phyloP scores from a whole-genome alignment of 306 rosid genomes.

The Albizia julibrissin region DNA sequence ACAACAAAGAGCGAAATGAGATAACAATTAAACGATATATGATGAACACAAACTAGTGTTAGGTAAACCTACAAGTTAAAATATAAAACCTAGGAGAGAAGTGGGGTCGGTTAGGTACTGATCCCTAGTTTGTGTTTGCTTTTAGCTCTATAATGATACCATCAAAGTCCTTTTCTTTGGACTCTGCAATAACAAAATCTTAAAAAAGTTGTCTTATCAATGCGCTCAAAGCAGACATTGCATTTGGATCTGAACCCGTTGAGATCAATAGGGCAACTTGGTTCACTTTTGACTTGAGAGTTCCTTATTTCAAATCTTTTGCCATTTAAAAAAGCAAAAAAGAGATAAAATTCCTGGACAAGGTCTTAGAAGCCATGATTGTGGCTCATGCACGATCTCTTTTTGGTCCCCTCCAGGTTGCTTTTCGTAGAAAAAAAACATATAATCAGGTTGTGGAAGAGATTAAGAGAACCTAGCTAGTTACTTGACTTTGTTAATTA shows the following conservation, averaged over 20 bases:
- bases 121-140: conserved; percentile 39
- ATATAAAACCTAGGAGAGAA: conserved; percentile 36
- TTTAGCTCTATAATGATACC: conserved; percentile 41
- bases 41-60: conserved; percentile 35
- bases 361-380: conserved; percentile 31
- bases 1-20: conserved; percentile 53
- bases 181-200: conserved; percentile 17
- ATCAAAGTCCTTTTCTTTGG: conserved; percentile 23
- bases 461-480: background rate
- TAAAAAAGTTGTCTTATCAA: conserved; percentile 48
- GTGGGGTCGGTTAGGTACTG: conserved; percentile 54
- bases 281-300: conserved; percentile 44
- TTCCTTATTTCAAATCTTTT: conserved; percentile 23
- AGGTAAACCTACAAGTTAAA: conserved; percentile 63
- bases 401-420: conserved; percentile 32
- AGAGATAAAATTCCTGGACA: background rate
- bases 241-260: conserved; percentile 49
- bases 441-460: conserved; percentile 21
- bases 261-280: conserved; percentile 29
- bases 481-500: background rate
- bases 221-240: conserved; percentile 48
- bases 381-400: conserved; percentile 30
- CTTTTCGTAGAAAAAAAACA: background rate
- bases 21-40: conserved; percentile 15
- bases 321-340: conserved; percentile 31